Evolutionary conservation across 257 asterid species (phyloP).

Genomic region (Nicotiana obtusifolia): DNA sequence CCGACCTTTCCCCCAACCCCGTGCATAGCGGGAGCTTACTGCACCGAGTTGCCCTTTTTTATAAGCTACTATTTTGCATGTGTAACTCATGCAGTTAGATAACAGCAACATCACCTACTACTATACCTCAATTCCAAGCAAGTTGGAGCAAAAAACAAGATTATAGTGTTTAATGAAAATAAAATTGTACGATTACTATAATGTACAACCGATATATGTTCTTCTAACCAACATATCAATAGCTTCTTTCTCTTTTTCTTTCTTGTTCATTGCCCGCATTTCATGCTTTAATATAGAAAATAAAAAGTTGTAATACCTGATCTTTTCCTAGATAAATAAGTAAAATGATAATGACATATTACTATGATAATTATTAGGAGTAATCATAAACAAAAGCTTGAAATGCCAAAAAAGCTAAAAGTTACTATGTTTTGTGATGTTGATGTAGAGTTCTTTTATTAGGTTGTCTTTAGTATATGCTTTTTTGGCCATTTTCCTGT

Average conservation of each 20-base stretch:
- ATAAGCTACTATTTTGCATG: slow-evolving; percentile 3
- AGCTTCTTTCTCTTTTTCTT: too few relatives aligned
- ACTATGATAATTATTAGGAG: neutral
- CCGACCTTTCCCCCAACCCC: too few relatives aligned
- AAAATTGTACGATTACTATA: too few relatives aligned
- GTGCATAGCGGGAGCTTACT: too few relatives aligned
- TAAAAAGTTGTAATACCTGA: neutral
- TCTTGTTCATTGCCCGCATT: neutral
- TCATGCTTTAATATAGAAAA: neutral
- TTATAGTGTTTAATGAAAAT: too few relatives aligned
- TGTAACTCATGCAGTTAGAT: neutral
- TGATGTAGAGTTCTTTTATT: neutral
- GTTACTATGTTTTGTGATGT: neutral
- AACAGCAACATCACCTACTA: neutral
- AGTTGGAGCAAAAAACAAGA: too few relatives aligned
- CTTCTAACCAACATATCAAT: too few relatives aligned
- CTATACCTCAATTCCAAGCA: too few relatives aligned
- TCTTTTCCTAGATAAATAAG: neutral
- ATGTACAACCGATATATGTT: too few relatives aligned
- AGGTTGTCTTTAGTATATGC: neutral
- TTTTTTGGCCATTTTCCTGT: neutral
- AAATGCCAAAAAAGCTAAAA: neutral
- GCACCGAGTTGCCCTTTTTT: too few relatives aligned
- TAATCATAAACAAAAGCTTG: neutral
- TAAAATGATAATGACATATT: neutral